Conservation (phyloP, 148 eudicot species). For the Fagopyrum esculentum region DNA sequence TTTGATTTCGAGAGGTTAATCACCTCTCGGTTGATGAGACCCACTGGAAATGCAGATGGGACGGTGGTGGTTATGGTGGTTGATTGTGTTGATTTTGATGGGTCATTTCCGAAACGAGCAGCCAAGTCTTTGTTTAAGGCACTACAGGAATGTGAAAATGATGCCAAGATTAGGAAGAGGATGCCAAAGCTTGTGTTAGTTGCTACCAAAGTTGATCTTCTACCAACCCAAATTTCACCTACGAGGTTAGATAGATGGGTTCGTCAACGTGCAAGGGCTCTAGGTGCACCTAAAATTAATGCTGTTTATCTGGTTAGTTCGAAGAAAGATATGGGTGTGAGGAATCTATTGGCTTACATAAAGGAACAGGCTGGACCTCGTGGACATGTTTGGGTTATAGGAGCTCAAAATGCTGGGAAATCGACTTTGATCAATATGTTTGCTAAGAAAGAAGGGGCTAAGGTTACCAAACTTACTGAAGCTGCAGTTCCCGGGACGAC, state of each 20-base stretch:
- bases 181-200: conserved; percentile 88
- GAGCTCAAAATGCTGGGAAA: conserved; percentile 96
- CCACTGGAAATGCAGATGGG: conserved; percentile 58
- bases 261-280: conserved; percentile 75
- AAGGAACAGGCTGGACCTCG: conserved; percentile 89
- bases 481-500: conserved; percentile 98
- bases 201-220: conserved; percentile 87
- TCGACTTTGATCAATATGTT: conserved; percentile 83
- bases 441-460: conserved; percentile 80
- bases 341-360: conserved; percentile 60
- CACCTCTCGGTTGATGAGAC: conserved; percentile 74
- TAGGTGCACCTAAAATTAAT: conserved; percentile 81
- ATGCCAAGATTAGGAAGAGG: conserved; percentile 48
- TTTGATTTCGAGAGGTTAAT: conserved; percentile 88
- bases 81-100: conserved; percentile 95
- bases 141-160: conserved; percentile 44
- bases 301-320: conserved; percentile 86
- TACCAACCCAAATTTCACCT: conserved; percentile 84
- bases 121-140: conserved; percentile 80
- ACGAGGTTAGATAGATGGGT: conserved; percentile 96
- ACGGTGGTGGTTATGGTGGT: conserved; percentile 95
- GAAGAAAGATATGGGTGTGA: conserved; percentile 84
- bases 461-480: conserved; percentile 78
- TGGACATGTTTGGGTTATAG: conserved; percentile 97
- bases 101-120: conserved; percentile 91